phyloP scores from a whole-genome alignment of 106 monocot species.

The Dendrobium nobile region DNA sequence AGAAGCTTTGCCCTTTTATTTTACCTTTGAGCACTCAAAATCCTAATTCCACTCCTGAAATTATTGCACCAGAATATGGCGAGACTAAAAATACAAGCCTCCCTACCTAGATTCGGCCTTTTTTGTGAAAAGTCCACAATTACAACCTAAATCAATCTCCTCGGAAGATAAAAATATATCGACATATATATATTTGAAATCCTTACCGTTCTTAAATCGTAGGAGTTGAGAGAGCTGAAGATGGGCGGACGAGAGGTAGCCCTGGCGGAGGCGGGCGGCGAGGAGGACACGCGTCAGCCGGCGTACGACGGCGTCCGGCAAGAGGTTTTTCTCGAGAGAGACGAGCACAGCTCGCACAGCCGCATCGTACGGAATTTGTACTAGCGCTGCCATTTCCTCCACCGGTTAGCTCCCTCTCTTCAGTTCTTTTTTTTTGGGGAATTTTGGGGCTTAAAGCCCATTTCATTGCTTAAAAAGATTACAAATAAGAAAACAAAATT shows the following conservation, averaged over 20 bases:
- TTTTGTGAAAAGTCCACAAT: too few relatives aligned
- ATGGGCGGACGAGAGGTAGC: slow-evolving; percentile 62
- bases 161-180: not conserved
- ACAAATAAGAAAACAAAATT: too few relatives aligned
- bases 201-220: slow-evolving; percentile 51
- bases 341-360: slow-evolving; percentile 40
- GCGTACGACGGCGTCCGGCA: slow-evolving; percentile 69
- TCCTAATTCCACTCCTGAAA: too few relatives aligned
- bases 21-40: too few relatives aligned
- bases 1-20: too few relatives aligned
- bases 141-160: too few relatives aligned
- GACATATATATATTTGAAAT: too few relatives aligned
- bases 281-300: slow-evolving; percentile 69
- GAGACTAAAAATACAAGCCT: not conserved
- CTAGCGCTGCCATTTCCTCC: slow-evolving; percentile 18
- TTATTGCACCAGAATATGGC: too few relatives aligned
- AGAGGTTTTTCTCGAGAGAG: slow-evolving; percentile 70
- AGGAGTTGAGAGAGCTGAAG: slow-evolving; percentile 58
- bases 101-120: not conserved
- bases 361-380: slow-evolving; percentile 48
- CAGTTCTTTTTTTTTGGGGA: too few relatives aligned
- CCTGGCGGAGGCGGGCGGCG: slow-evolving; percentile 62
- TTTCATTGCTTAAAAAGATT: too few relatives aligned
- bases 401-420: not conserved
- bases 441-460: too few relatives aligned